Conservation (phyloP, 2,329 filamentous ascomycete species). For the Monilinia fructigena region DNA sequence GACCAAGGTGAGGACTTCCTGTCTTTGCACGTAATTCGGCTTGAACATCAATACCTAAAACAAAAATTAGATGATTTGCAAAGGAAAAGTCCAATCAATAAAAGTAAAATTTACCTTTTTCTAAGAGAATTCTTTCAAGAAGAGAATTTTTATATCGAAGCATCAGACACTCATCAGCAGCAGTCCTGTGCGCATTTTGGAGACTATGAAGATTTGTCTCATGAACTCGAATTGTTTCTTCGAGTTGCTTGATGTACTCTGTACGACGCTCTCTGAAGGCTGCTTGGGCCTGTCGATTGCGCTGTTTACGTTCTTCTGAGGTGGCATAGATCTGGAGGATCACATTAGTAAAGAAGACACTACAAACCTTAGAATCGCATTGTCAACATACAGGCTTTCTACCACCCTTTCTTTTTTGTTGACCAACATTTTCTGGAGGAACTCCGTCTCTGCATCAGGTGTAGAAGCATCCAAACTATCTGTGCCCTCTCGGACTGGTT, state of each 20-base stretch:
- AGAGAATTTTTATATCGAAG: conserved; percentile 97
- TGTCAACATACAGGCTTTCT: conserved; percentile 79
- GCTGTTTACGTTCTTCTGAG: conserved; percentile 96
- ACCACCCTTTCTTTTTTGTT: conserved; percentile 94
- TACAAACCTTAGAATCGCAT: conserved; percentile 19
- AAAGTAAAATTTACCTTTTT: conserved; percentile 68
- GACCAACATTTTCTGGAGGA: conserved; percentile 49
- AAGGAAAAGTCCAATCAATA: not conserved
- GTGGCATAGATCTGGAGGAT: conserved; percentile 85
- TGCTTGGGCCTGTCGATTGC: conserved; percentile 94
- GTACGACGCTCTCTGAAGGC: conserved; percentile 95
- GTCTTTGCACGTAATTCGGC: conserved; percentile 92
- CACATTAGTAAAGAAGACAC: conserved; percentile 28
- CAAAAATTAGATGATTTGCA: conserved; percentile 25
- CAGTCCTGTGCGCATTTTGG: conserved; percentile 89
- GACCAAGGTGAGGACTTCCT: conserved; percentile 76
- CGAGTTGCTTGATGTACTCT: conserved; percentile 98
- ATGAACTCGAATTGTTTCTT: conserved; percentile 95
- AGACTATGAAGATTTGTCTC: conserved; percentile 90
- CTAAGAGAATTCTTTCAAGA: conserved; percentile 88
- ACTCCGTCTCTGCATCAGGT: conserved; percentile 53
- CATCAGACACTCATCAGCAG: conserved; percentile 97
- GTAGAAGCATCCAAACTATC: conserved; percentile 56
- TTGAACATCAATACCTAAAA: conserved; percentile 88
- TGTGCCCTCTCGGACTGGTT: conserved; percentile 56